Evolutionary conservation across 345 rosid genomes (phyloP).

Genomic region (Pugionium dolabratum): DNA sequence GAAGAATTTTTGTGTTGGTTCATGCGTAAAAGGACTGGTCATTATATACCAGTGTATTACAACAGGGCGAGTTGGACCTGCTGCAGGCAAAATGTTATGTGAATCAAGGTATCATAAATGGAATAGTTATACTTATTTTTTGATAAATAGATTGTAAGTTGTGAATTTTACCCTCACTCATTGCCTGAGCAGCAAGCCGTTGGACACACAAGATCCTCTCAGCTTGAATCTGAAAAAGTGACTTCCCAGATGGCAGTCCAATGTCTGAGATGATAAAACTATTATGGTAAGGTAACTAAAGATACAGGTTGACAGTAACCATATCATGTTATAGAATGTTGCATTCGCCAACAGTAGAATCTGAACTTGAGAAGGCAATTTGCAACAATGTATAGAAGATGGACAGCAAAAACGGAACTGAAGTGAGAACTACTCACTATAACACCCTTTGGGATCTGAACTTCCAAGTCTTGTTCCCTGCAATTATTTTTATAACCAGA

Average conservation of each 20-base stretch:
- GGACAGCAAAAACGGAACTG: conserved; percentile 4
- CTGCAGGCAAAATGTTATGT: conserved; percentile 28
- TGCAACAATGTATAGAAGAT: conserved; percentile 8
- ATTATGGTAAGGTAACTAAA: conserved; percentile 14
- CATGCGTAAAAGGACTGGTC: conserved; percentile 98
- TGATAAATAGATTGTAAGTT: conserved; percentile 17
- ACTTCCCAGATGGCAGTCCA: conserved; percentile 98
- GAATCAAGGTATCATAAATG: conserved; percentile 27
- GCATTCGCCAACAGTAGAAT: conserved; percentile 6
- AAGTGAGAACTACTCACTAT: conserved; percentile 62
- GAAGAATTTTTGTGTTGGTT: conserved; percentile 75
- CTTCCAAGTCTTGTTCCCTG: conserved; percentile 99
- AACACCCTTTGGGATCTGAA: conserved; percentile 98
- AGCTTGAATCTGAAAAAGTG: conserved; percentile 96
- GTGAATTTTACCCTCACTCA: conserved; percentile 62
- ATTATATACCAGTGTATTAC: conserved; percentile 93
- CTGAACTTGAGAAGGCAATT: neutral
- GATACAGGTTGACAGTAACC: conserved; percentile 9
- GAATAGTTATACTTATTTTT: neutral
- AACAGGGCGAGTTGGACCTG: conserved; percentile 59
- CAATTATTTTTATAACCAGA: conserved; percentile 34
- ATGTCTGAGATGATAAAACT: conserved; percentile 54
- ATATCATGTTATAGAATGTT: neutral
- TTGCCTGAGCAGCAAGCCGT: conserved; percentile 79
- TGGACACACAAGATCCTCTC: conserved; percentile 89